Evolutionary conservation across 1,139 yeast genomes (phyloP), one percentile per base, ranked within the genome.

Genomic region (Yamadazyma siamensis): DNA sequence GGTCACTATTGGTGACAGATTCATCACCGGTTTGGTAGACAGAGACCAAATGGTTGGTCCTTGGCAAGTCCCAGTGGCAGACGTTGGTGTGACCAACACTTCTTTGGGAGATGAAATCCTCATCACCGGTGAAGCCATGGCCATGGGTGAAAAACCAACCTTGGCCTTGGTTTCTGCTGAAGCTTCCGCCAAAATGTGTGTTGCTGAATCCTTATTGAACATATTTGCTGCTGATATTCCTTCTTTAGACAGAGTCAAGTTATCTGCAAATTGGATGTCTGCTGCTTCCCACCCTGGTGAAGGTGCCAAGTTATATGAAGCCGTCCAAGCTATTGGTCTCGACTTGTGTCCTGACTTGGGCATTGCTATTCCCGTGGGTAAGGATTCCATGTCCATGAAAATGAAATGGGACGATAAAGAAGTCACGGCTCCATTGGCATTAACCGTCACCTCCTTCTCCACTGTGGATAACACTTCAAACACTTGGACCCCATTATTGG

Each of bases 1-100:
- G 50, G 85, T 94, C 54, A 91, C 98, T 11, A 94, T 94, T 57
- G 98, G 96, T 59, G 99, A 94, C 57, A 80, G 99, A 64, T 76
- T 94, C 18, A 94, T 94, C 39, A 91, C 97, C 24, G 99, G 99
- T 28, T 75, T 94, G 47, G 85, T 91, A 40, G 97, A 94, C 51
- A 81, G 98, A 56, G 99, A 94, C 56, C 99, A 94, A 66, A 83
- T 89, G 83, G 97, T 94, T 39, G 99, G 99, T 26, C 98, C 98
- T 52, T 94, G 98, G 97, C 99, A 94, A 70, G 89, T 84, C 5
- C 98, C 99, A 26, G 98, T 94, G 15, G 94, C 98, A n/a, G 97
- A 94, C 57, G 96, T 88, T 35, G 98, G 96, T 59, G 96, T 91
- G 33, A 89, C 98, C 13, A 82, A 86, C 38, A 82, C 97, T 0